Base-by-base conservation (phyloP, 2,329 filamentous ascomycete genomes). In the Aspergillus proliferans region DNA sequence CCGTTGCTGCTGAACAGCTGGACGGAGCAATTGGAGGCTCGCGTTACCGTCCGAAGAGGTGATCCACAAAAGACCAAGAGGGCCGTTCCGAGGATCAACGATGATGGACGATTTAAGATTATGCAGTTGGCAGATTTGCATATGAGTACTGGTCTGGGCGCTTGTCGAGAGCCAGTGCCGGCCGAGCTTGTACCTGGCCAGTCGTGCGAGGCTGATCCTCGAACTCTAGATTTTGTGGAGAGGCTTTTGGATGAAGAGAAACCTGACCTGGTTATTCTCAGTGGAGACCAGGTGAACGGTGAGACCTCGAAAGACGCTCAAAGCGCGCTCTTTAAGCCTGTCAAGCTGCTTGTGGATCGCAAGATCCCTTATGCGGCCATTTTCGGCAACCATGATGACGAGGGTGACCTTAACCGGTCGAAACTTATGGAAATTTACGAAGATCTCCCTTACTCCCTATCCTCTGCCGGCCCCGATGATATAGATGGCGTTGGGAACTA, bases 301-400 rank as follows among this genome's bases (percentile, higher is more conserved):
- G 92, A 94, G 47, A 91, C 89, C 0, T 84, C 93, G 1, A 89
- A 87, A 9, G 93, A 98, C 74, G 86, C 88, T 8, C 91, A 95
- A 66, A 93, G 86, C 52, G 88, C 92, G 34, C 87, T 98, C 51
- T 95, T 94, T 76, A 98, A 98, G 71, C 89, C 91, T 61, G 87
- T 88, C 5, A 84, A 88, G 43, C 77, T 94, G 10, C 82, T 98
- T 45, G 86, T 89, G 53, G 83, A 89, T 66, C 87, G 87, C 66
- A 88, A 89, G 61, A 89, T 97, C 34, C 93, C 93, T 0, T 97
- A 94, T 62, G 88, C 90, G 14, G 85, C 86, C 52, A 97, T 98
- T 51, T 96, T 97, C 63, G 93, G 93, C 49, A 98, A 98, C 67
- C 93, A 98, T 68, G 93, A 98, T 63, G 92, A 97, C 61, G 92